Evolutionary conservation across 1,284 basidiomycete genomes (phyloP).

Genomic region (Apiotrichum domesticum): DNA sequence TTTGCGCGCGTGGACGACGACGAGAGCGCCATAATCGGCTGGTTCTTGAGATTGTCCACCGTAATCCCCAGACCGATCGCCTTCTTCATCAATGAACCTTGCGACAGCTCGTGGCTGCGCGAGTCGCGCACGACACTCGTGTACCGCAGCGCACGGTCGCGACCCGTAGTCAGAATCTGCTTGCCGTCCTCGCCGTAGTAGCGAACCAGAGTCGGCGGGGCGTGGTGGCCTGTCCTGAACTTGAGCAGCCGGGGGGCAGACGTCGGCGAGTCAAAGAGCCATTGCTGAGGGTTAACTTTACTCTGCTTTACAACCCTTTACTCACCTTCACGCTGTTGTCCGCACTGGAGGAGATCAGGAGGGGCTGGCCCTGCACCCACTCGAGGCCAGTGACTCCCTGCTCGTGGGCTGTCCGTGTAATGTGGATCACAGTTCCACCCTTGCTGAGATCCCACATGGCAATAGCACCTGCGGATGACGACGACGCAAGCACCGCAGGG

Average conservation of each 20-base stretch:
- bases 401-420: slow-evolving; percentile 80
- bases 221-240: slow-evolving; percentile 83
- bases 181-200: slow-evolving; percentile 97
- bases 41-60: slow-evolving; percentile 71
- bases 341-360: slow-evolving; percentile 77
- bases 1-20: slow-evolving; percentile 76
- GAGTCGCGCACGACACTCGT: slow-evolving; percentile 92
- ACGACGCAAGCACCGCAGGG: slow-evolving; percentile 77
- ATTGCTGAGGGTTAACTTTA: slow-evolving; percentile 61
- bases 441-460: slow-evolving; percentile 85
- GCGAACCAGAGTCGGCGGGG: slow-evolving; percentile 83
- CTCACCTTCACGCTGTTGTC: slow-evolving; percentile 79
- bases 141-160: slow-evolving; percentile 80
- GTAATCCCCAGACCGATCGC: slow-evolving; percentile 73
- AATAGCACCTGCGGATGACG: slow-evolving; percentile 77
- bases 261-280: slow-evolving; percentile 90
- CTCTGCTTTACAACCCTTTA: slow-evolving; percentile 10
- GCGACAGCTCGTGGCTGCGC: slow-evolving; percentile 86
- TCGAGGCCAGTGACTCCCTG: slow-evolving; percentile 70
- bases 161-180: slow-evolving; percentile 72
- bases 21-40: slow-evolving; percentile 68
- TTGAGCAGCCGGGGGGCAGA: slow-evolving; percentile 81
- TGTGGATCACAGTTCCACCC: slow-evolving; percentile 71
- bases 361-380: slow-evolving; percentile 85
- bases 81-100: slow-evolving; percentile 87